Conservation (phyloP, 306 rosid species). For the Notholithocarpus densiflorus region DNA sequence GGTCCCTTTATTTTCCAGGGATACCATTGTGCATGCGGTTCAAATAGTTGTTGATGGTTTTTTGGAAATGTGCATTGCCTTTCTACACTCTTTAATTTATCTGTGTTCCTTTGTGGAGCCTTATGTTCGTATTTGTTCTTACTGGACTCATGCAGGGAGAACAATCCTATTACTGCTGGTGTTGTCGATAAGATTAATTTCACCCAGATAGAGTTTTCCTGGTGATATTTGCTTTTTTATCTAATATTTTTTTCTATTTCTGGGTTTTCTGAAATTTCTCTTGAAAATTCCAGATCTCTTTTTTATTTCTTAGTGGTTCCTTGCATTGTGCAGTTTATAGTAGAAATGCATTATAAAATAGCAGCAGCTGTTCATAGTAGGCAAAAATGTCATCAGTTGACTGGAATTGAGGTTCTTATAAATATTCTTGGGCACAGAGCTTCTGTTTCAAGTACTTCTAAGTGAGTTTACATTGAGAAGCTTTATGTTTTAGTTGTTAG, state of each 20-base stretch:
- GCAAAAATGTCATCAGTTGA: constrained; percentile 77
- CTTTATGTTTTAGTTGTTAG: background rate
- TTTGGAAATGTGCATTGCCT: no score
- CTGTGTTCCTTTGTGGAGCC: no score
- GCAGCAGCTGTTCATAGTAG: constrained; percentile 82
- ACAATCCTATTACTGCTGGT: constrained; percentile 6
- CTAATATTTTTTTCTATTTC: background rate
- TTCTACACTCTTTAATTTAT: no score
- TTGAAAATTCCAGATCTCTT: constrained; percentile 2
- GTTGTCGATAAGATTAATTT: constrained; percentile 78
- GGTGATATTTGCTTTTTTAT: constrained; percentile 42
- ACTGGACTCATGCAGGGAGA: no score
- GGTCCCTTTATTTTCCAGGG: no score
- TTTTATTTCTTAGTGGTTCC: constrained; percentile 11
- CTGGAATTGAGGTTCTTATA: constrained; percentile 69
- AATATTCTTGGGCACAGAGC: constrained; percentile 64
- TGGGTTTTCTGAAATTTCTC: background rate
- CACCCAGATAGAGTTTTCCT: constrained; percentile 84
- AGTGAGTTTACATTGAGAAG: constrained; percentile 43
- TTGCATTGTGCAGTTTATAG: constrained; percentile 60
- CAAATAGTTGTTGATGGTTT: no score
- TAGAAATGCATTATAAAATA: constrained; percentile 77
- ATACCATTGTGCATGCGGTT: no score
- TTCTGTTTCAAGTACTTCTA: constrained; percentile 68
- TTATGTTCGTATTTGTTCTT: no score